These are phyloP conservation scores for Kickxella alabastrina DNA, from an alignment of 192 early-diverging fungal genomes.

Conservation along the genomic window DNA sequence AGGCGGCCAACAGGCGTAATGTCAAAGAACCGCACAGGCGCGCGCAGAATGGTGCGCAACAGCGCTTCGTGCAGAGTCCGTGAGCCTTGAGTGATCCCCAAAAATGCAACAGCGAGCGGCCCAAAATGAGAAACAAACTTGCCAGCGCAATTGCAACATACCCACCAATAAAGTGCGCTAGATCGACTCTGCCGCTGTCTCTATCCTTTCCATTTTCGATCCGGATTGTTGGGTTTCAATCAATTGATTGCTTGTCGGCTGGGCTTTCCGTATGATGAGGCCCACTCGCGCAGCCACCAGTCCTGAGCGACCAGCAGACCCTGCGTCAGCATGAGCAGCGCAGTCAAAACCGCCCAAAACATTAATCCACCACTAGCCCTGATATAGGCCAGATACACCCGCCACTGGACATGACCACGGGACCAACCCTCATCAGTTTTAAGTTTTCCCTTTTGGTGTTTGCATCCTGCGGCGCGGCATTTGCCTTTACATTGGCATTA, in stretches of 20 bases:
- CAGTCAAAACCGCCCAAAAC: constrained; percentile 57
- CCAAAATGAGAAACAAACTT: constrained; percentile 20
- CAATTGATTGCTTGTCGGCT: neutral
- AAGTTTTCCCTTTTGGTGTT: constrained; percentile 54
- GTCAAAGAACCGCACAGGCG: constrained; percentile 85
- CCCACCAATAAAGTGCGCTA: constrained; percentile 32
- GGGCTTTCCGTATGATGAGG: constrained; percentile 22
- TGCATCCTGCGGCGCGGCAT: constrained; percentile 9
- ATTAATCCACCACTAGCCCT: constrained; percentile 61
- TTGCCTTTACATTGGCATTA: constrained; percentile 50
- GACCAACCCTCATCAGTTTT: constrained; percentile 77
- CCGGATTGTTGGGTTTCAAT: too few species aligned
- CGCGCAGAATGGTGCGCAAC: constrained; percentile 54
- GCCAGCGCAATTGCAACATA: constrained; percentile 32
- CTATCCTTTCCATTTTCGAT: neutral
- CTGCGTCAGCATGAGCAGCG: constrained; percentile 25
- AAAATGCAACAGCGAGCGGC: constrained; percentile 42
- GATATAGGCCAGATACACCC: constrained; percentile 76
- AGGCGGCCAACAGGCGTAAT: constrained; percentile 80
- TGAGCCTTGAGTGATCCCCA: constrained; percentile 45
- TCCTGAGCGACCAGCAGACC: constrained; percentile 39
- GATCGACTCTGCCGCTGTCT: constrained; percentile 2
- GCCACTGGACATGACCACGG: constrained; percentile 69
- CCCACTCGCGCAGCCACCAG: constrained; percentile 52
- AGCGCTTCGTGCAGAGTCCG: constrained; percentile 33